Conservation (phyloP, 1,284 basidiomycete genomes). For the Agaricales sp. region DNA sequence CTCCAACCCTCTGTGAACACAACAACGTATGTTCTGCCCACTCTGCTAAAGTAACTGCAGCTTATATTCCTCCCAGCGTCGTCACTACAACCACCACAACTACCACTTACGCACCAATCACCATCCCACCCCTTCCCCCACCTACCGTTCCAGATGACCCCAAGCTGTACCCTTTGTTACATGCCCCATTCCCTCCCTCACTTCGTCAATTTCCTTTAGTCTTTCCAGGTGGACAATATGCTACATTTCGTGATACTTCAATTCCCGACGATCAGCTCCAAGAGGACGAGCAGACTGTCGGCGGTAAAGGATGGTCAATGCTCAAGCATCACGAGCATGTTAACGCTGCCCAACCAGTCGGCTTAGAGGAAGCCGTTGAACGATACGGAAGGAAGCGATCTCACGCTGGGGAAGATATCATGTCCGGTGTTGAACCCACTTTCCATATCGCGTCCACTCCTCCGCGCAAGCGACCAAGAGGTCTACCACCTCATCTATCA, state of each 20-base stretch:
- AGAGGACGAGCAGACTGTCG: conserved; percentile 55
- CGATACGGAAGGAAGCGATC: conserved; percentile 72
- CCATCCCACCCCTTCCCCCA: conserved; percentile 55
- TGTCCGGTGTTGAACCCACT: conserved; percentile 67
- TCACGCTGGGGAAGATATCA: conserved; percentile 56
- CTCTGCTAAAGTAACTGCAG: conserved; percentile 6
- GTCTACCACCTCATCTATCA: conserved; percentile 43
- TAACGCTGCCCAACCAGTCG: conserved; percentile 43
- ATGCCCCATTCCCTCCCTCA: conserved; percentile 58
- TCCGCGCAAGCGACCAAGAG: conserved; percentile 65
- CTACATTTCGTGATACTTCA: conserved; percentile 64
- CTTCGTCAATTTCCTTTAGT: conserved; percentile 64
- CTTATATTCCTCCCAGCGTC: conserved; percentile 41
- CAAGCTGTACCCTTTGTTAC: conserved; percentile 65
- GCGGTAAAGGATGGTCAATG: conserved; percentile 68
- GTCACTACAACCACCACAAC: conserved; percentile 80
- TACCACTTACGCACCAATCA: conserved; percentile 75
- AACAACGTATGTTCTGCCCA: conserved; percentile 45
- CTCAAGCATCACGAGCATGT: conserved; percentile 48
- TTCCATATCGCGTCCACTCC: conserved; percentile 47
- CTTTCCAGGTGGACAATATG: conserved; percentile 68
- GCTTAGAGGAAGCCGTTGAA: conserved; percentile 68
- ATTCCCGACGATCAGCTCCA: conserved; percentile 53
- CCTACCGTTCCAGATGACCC: conserved; percentile 65
- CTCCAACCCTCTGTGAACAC: conserved; percentile 71